A percentile compares a stretch with the other conserved stretches of the same genome.
These are phyloP conservation scores for Plantago rigida DNA, from an alignment of 305 asterid species.

Conservation along the genomic window DNA sequence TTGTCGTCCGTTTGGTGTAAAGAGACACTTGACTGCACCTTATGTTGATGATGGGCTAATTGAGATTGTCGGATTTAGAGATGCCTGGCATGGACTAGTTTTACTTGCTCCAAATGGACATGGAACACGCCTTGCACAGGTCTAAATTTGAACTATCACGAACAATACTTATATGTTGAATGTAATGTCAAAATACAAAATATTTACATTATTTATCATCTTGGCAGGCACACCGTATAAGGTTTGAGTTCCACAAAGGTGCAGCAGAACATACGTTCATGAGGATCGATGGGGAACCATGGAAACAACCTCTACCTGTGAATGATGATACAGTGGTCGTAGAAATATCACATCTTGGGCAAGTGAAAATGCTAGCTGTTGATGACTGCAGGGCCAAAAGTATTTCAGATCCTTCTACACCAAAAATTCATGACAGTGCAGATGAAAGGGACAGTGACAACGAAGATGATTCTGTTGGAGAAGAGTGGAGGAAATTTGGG, in stretches of 20 bases:
- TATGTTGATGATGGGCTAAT: slow-evolving; percentile 70
- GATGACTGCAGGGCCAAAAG: slow-evolving; percentile 49
- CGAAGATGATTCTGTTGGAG: slow-evolving; percentile 37
- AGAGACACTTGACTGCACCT: slow-evolving; percentile 77
- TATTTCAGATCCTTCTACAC: slow-evolving; percentile 38
- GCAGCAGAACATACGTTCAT: slow-evolving; percentile 63
- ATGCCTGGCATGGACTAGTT: slow-evolving; percentile 90
- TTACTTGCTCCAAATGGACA: slow-evolving; percentile 72
- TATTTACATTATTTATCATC: neutral
- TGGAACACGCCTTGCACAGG: slow-evolving; percentile 91
- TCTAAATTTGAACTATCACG: neutral
- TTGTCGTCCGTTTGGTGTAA: slow-evolving; percentile 23
- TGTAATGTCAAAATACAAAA: neutral
- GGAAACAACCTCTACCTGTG: slow-evolving; percentile 79
- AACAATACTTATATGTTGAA: neutral
- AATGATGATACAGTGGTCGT: slow-evolving; percentile 60
- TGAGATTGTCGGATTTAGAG: slow-evolving; percentile 78
- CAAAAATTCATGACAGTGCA: slow-evolving; percentile 28
- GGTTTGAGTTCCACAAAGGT: slow-evolving; percentile 73
- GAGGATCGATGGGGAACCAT: slow-evolving; percentile 94
- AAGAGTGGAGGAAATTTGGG: slow-evolving; percentile 69
- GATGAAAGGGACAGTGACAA: slow-evolving; percentile 48
- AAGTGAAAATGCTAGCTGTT: slow-evolving; percentile 72
- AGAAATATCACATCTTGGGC: slow-evolving; percentile 69
- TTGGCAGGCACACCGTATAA: slow-evolving; percentile 51